phyloP scores from a whole-genome alignment of 352 stramenopile species.

The Phytophthora hibernalis region DNA sequence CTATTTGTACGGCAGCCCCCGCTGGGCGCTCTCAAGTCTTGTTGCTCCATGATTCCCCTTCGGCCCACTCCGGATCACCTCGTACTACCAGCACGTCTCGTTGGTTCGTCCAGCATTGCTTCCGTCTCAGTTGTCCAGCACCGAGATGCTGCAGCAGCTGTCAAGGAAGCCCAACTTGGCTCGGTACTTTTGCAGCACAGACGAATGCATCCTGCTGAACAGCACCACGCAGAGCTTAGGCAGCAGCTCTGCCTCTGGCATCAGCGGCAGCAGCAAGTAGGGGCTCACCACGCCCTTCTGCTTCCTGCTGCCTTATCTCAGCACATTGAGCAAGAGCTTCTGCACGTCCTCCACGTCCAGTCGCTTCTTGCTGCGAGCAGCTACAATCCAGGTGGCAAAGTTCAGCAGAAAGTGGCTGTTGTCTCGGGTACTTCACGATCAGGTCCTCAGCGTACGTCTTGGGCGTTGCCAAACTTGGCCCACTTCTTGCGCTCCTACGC shows the following conservation, averaged over 20 bases:
- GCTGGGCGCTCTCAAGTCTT: no score
- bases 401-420: slow-evolving; percentile 73
- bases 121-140: slow-evolving; percentile 59
- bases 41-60: no score
- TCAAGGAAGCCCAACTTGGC: slow-evolving; percentile 80
- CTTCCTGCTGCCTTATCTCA: slow-evolving; percentile 29
- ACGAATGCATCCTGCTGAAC: slow-evolving; percentile 71
- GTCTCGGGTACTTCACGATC: slow-evolving; percentile 73
- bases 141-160: slow-evolving; percentile 70
- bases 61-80: no score
- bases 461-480: slow-evolving; percentile 30
- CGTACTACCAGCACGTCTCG: no score
- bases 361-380: slow-evolving; percentile 49
- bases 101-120: slow-evolving; percentile 58
- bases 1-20: no score
- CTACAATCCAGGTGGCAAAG: slow-evolving; percentile 75
- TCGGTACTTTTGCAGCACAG: slow-evolving; percentile 71
- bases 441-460: slow-evolving; percentile 66
- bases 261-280: slow-evolving; percentile 64
- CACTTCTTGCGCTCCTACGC: no score
- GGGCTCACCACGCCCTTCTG: slow-evolving; percentile 41
- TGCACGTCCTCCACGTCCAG: slow-evolving; percentile 71
- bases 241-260: slow-evolving; percentile 47
- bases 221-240: slow-evolving; percentile 80
- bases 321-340: slow-evolving; percentile 60